Conservation (phyloP, 73 alveolate species). For the Tetrahymena borealis region DNA sequence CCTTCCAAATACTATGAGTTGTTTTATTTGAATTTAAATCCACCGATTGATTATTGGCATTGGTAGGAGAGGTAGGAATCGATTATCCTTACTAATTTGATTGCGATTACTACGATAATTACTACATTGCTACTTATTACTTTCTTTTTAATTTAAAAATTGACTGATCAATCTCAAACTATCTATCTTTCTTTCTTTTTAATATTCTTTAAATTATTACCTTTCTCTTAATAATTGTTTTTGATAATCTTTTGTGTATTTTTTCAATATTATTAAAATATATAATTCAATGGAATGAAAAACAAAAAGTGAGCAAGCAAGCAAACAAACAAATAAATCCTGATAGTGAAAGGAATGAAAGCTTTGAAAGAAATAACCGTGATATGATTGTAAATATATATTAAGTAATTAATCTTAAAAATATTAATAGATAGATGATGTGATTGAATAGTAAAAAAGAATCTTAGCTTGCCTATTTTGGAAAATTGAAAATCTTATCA, state of each 20-base stretch:
- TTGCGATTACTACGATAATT: neutral
- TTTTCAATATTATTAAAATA: neutral
- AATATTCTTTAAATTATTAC: neutral
- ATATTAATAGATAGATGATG: no score
- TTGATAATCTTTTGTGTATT: neutral
- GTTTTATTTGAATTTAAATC: neutral
- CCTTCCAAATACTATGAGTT: neutral
- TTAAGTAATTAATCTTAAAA: no score
- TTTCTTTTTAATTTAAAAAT: neutral
- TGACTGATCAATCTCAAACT: neutral
- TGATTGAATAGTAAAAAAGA: no score
- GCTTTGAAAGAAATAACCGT: no score
- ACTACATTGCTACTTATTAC: neutral
- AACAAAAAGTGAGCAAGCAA: no score
- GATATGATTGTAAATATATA: no score
- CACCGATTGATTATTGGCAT: neutral
- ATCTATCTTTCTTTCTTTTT: no score
- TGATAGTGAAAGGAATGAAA: no score
- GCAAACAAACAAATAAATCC: no score
- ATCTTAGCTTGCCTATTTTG: no score
- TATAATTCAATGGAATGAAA: no score
- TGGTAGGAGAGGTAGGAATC: neutral
- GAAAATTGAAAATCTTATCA: no score
- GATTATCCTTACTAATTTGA: neutral
- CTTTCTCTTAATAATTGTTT: neutral